Base-by-base conservation (phyloP, 768 basidiomycete species). In the Suillus occidentalis region DNA sequence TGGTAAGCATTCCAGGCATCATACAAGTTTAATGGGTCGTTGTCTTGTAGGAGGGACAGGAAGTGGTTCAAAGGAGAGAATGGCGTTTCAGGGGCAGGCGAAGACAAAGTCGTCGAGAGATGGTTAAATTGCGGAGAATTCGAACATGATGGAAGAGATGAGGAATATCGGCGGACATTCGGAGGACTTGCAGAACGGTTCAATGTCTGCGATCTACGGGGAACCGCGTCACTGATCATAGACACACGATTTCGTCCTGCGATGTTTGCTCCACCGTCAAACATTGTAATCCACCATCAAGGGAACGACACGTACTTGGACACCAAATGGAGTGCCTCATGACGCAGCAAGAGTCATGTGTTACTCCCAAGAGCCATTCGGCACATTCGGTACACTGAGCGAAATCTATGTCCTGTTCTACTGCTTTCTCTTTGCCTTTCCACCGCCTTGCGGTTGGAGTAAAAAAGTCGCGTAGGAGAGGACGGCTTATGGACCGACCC, bases 361-460 rank as follows among this genome's bases (percentile, higher is more conserved):
- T 50, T 42, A 5, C 40, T 59, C 58, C 58, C 40, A 59, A n/a
- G 25, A 59, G 40, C 58, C 58, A 59, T 42, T 59, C 58, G 14
- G 58, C 40, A 13, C 58, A 59, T 40, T 59, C 58, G 18, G 58
- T 40, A 22, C 76, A 78, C 57, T 77, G 71, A 20, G 66, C 72
- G 59, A 74, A 77, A 39, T 75, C 74, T 58, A 72, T 55, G 58
- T 72, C 67, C 42, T 69, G 64, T 52, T 76, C 72, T 56, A 70
- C 66, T 25, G 77, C 81, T 70, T 77, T 83, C 69, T 80, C 83
- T 74, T 88, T 88, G 39, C 85, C 85, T 70, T 86, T 88, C 60
- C 72, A 76, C 62, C 77, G 79, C 63, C 83, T 78, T 10, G 86
- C 82, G 37, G 76, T 76, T 12, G 88, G 88, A 3, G 81, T 84